Evolutionary conservation across 225 moss, liverwort and hornwort genomes (phyloP).

Genomic region (Sphagnum contortum): DNA sequence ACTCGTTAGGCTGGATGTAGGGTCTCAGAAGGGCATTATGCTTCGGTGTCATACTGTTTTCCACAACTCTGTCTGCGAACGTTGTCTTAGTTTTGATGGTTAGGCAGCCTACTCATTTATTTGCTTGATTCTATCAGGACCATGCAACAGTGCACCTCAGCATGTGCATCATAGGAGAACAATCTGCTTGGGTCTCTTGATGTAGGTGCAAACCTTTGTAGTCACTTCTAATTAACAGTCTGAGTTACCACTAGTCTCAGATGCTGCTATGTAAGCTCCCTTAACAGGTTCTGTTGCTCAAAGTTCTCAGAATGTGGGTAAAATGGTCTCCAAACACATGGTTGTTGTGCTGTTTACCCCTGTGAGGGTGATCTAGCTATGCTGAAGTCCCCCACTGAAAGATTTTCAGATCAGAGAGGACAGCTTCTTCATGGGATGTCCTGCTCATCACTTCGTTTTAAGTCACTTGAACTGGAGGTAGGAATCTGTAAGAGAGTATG

Average conservation of each 20-base stretch:
- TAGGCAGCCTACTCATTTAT: conserved; percentile 24
- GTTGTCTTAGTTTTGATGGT: conserved; percentile 21
- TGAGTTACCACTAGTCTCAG: conserved; percentile 25
- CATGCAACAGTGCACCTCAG: conserved; percentile 27
- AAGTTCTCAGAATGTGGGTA: conserved; percentile 22
- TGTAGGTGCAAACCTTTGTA: conserved; percentile 10
- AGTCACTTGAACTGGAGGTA: no score
- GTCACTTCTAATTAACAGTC: conserved; percentile 20
- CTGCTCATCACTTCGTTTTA: no score
- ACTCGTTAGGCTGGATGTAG: conserved; percentile 28
- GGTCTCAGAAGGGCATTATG: conserved; percentile 10
- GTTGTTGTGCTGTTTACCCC: no score
- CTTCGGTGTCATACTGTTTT: conserved; percentile 24
- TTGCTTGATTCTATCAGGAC: conserved; percentile 23
- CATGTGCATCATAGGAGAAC: conserved; percentile 22
- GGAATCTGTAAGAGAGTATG: no score
- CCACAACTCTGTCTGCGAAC: conserved; percentile 4
- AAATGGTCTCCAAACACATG: conserved; percentile 7
- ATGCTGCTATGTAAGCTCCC: conserved; percentile 38
- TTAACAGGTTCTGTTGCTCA: conserved; percentile 42
- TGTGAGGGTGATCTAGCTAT: no score
- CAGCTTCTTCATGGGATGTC: no score
- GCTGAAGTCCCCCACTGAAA: no score
- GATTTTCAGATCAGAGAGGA: no score
- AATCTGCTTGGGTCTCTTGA: conserved; percentile 8